Evolutionary conservation across 2,329 filamentous ascomycete genomes (phyloP), one percentile per base, ranked within the genome.

Genomic region (Ilyonectria sp.): DNA sequence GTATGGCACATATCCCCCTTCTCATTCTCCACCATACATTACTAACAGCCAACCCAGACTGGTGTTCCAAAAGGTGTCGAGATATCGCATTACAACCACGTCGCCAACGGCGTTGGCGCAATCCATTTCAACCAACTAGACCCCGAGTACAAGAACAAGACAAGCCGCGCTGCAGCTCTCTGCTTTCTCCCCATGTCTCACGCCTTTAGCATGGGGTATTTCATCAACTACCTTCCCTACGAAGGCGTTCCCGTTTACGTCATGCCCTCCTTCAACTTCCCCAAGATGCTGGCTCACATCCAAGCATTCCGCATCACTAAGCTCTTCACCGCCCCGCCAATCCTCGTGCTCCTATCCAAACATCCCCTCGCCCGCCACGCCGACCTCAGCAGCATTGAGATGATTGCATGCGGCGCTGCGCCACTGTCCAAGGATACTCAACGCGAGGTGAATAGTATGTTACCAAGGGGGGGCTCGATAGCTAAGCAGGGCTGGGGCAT

Each of bases 41-140:
- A 40, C 66, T 74, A 57, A 72, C 44, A 19, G 11, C 15, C 13
- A 1, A 11, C 17, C 35, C 43, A 78, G 76, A 97, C 94, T 0
- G 94, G 94, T 7, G 86, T 94, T 4, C 93, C 94, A 10, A 97
- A 97, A 78, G 94, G 94, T 11, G 94, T 96, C 15, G 90, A 93
- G 80, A 92, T 96, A 70, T 90, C 90, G n/a, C 94, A 97, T 79
- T 83, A 85, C 67, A 92, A 94, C 72, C 93, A 94, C 75, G 87
- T 94, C 49, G 86, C 93, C 69, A 95, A 95, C 76, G 87, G 89
- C 71, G 74, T 83, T 15, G 90, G 92, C 66, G 87, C 89, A 17
- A 83, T 86, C n/a, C 59, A 63, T n/a, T 70, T 75, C 46, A 65
- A 74, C 53, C 81, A 84, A 70, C 79, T 89, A 23, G 78, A 86